A percentile compares a stretch with the other conserved stretches of the same genome.
Evolutionary conservation across 2,329 filamentous ascomycete genomes (phyloP).

Genomic region (Pseudogymnoascus sp.): DNA sequence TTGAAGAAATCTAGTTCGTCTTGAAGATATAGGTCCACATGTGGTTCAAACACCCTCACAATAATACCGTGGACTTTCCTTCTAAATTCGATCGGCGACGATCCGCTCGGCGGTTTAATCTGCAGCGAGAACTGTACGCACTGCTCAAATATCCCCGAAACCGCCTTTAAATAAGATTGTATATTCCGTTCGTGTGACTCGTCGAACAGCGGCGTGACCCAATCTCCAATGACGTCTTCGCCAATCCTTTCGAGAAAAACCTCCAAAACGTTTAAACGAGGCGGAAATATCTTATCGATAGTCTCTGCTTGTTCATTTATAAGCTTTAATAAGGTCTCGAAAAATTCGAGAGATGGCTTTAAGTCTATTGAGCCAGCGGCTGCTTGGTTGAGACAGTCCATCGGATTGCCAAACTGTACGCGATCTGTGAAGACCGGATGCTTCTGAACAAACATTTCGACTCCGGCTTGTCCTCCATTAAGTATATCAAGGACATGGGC

Average conservation of each 20-base stretch:
- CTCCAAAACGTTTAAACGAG: slow-evolving; percentile 64
- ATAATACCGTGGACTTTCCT: slow-evolving; percentile 62
- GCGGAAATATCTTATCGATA: slow-evolving; percentile 73
- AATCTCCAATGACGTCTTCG: slow-evolving; percentile 78
- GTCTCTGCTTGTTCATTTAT: slow-evolving; percentile 76
- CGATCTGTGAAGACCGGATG: slow-evolving; percentile 75
- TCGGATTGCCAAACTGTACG: slow-evolving; percentile 62
- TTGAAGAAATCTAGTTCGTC: slow-evolving; percentile 87
- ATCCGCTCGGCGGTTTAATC: slow-evolving; percentile 57
- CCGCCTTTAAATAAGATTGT: slow-evolving; percentile 72
- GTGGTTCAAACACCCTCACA: slow-evolving; percentile 74
- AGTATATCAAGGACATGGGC: slow-evolving; percentile 76
- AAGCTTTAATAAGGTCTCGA: slow-evolving; percentile 64
- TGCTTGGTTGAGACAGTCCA: slow-evolving; percentile 72
- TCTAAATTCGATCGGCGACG: slow-evolving; percentile 51
- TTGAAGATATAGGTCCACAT: slow-evolving; percentile 86
- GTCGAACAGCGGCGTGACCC: slow-evolving; percentile 77
- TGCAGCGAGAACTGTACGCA: slow-evolving; percentile 68
- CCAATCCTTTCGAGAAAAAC: slow-evolving; percentile 74
- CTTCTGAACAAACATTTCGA: slow-evolving; percentile 83
- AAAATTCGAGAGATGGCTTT: slow-evolving; percentile 74
- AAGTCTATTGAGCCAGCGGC: slow-evolving; percentile 63
- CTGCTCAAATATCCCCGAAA: slow-evolving; percentile 84
- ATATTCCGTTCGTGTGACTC: slow-evolving; percentile 72
- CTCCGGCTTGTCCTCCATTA: slow-evolving; percentile 69